Conservation (phyloP, 2,329 filamentous ascomycete species). For the Cucurbitaria berberidis region DNA sequence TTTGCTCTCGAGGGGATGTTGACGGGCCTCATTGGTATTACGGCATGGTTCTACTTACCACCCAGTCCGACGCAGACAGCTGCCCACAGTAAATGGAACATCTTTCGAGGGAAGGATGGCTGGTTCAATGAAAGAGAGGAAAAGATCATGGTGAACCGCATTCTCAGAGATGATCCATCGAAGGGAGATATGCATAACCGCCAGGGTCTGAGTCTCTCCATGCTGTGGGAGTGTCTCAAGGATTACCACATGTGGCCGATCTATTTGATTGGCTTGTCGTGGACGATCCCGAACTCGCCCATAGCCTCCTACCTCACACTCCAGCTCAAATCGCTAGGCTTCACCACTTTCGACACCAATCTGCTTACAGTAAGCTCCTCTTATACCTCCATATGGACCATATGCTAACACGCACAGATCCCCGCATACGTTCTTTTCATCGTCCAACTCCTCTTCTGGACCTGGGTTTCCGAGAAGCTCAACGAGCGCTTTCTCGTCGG, state of each 20-base stretch:
- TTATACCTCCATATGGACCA: background rate
- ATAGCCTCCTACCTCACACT: constrained; percentile 46
- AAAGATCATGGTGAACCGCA: constrained; percentile 70
- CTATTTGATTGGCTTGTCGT: constrained; percentile 45
- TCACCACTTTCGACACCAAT: constrained; percentile 48
- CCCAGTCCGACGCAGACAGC: constrained; percentile 68
- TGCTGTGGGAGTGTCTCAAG: constrained; percentile 58
- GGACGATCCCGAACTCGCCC: constrained; percentile 43
- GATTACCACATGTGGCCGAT: constrained; percentile 63
- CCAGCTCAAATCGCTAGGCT: constrained; percentile 43
- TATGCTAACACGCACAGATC: constrained; percentile 28
- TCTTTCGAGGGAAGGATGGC: constrained; percentile 65
- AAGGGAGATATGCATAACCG: constrained; percentile 69
- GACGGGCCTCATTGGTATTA: constrained; percentile 46
- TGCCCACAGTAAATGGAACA: constrained; percentile 45
- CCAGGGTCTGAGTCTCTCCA: constrained; percentile 56
- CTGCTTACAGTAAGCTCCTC: constrained; percentile 38
- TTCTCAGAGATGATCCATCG: constrained; percentile 61
- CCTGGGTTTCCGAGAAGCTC: constrained; percentile 57
- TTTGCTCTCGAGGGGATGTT: constrained; percentile 54
- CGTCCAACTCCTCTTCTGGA: constrained; percentile 58
- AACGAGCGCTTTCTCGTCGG: constrained; percentile 60
- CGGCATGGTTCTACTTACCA: constrained; percentile 49
- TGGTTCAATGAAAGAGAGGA: constrained; percentile 74
- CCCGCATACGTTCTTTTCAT: constrained; percentile 57